Evolutionary conservation across 306 rosid genomes (phyloP), one percentile per base, ranked within the genome.

Genomic region (Prinsepia uniflora): DNA sequence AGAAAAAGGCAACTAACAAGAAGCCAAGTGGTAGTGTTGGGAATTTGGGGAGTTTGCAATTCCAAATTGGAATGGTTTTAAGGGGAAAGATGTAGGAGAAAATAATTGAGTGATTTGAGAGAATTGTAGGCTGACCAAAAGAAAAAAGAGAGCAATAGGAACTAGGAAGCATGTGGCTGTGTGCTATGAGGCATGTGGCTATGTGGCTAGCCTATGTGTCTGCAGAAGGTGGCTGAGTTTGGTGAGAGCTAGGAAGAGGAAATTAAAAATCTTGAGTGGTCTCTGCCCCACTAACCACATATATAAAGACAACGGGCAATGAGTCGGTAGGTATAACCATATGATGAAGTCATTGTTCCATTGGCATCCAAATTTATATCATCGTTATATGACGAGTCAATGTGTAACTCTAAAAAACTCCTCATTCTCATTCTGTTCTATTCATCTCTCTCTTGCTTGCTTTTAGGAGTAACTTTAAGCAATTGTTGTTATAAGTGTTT

Each of bases 191-290:
- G 36, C 54, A 72, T 49, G 19, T 13, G 36, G 36, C 54, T 15
- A 15, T 47, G 81, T 72, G 87, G 63, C 80, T 75, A 24, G 75
- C 55, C 72, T 80, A 83, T 87, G 90, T 82, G 79, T 82, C 86
- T 85, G 86, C 84, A 80, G 81, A 85, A 86, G 30, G 79, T 50
- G 82, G 78, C 85, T 83, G 83, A 66, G 80, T 80, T 72, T 79
- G 87, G 70, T 70, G 78, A 83, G 81, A 30, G 36, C 30, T 24
- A 24, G 73, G 19, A 22, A 47, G 88, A 70, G 78, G 75, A 65
- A 67, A 56, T 72, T 78, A 30, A 81, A 75, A 73, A 83, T 83
- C 74, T 81, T 74, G 74, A 79, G 85, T 72, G 68, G 52, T 77
- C 64, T 73, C 74, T 72, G 74, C 81, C 85, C 85, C 80, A 79